Evolutionary conservation across 768 basidiomycete genomes (phyloP).

Genomic region (Amanita muscaria): DNA sequence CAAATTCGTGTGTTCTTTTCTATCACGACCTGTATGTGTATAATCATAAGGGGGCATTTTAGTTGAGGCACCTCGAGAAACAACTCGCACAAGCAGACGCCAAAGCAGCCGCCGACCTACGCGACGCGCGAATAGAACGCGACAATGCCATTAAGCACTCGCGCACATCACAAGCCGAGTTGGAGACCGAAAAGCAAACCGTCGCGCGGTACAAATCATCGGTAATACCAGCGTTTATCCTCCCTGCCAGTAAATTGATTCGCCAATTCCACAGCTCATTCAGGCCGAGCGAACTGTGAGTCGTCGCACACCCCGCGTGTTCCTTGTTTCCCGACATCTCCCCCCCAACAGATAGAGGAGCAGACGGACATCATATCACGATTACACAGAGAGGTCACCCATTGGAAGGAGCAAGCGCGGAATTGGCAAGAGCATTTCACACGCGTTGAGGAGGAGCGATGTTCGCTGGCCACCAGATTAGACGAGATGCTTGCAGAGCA

Average conservation of each 20-base stretch:
- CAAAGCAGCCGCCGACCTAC: slow-evolving; percentile 37
- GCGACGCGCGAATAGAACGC: slow-evolving; percentile 41
- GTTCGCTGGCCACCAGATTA: slow-evolving; percentile 43
- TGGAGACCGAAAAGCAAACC: slow-evolving; percentile 41
- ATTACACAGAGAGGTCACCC: slow-evolving; percentile 52
- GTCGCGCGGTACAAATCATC: slow-evolving; percentile 29
- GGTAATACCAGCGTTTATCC: slow-evolving; percentile 23
- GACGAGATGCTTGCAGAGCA: slow-evolving; percentile 51
- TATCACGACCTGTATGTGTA: background rate
- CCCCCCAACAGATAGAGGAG: slow-evolving; percentile 37
- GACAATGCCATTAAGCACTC: slow-evolving; percentile 36
- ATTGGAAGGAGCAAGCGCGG: slow-evolving; percentile 69
- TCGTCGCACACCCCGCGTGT: slow-evolving; percentile 5
- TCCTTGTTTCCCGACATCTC: background rate
- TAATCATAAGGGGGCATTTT: too few relatives aligned
- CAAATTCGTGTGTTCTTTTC: slow-evolving; percentile 18
- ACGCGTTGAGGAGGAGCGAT: slow-evolving; percentile 63
- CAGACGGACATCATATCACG: slow-evolving; percentile 53
- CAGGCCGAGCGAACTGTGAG: slow-evolving; percentile 51
- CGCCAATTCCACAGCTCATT: slow-evolving; percentile 28
- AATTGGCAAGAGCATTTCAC: slow-evolving; percentile 80
- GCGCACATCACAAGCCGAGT: slow-evolving; percentile 35
- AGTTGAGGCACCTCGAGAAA: slow-evolving; percentile 53
- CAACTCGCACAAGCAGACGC: slow-evolving; percentile 39
- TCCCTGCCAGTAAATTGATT: background rate